Base-by-base conservation (phyloP, 2,329 filamentous ascomycete species). In the Fusarium verticillioides region DNA sequence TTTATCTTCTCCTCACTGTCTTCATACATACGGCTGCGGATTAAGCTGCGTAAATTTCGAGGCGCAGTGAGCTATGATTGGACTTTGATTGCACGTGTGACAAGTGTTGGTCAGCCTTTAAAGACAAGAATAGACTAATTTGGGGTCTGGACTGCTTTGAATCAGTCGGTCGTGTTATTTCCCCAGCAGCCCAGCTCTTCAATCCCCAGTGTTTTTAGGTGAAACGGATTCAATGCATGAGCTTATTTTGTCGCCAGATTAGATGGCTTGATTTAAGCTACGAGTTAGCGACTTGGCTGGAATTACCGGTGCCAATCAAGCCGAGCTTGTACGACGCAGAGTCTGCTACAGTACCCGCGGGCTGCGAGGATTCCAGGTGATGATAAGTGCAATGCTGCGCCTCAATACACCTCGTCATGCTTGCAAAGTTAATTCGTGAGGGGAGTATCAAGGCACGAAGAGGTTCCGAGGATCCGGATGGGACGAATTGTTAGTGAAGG, bases 31-130 rank as follows among this genome's bases (percentile, higher is more conserved):
- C 34, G 49, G 46, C 59, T 63, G 53, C 62, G 44, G 49, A 40
- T 43, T 43, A 42, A 52, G 32, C 69, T 73, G 70, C 72, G 72
- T 70, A 57, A 44, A 61, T 68, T 57, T 60, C 42, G 73, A 63
- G 73, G 73, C 73, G 73, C 73, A 75, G 66, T 40, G 28, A 26
- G 23, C 32, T 30, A 50, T 59, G 64, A 72, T 69, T 72, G 69
- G 60, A 36, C 36, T 39, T 26, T 30, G 19, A 36, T 43, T 57
- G 52, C 71, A 74, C 58, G 72, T 70, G 69, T 28, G 54, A 44
- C 23, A 37, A 42, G 28, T 40, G 61, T 67, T 73, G 69, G 72
- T 54, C 56, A 69, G 70, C 64, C 39, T 43, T 46, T 46, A 10
- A 18, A 32, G 32, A 63, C 49, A 23, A 40, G 16, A 43, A 52